Evolutionary conservation across 2,329 filamentous ascomycete species (phyloP).

Genomic region (Beauveria medogensis): DNA sequence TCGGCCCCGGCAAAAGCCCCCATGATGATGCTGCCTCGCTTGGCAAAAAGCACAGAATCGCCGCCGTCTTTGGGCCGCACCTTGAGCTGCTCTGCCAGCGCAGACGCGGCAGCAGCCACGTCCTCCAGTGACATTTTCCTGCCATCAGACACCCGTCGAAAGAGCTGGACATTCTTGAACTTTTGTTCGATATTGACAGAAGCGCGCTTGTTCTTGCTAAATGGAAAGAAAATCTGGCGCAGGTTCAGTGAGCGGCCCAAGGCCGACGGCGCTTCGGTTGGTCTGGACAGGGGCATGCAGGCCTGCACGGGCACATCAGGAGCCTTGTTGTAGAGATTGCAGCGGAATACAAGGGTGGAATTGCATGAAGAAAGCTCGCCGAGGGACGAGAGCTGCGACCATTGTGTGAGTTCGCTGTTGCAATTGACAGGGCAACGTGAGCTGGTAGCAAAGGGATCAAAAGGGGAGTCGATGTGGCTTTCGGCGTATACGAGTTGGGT

Average conservation of each 20-base stretch:
- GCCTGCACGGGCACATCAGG: not conserved
- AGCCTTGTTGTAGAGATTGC: not conserved
- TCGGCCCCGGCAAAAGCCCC: not conserved
- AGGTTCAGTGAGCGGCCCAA: not conserved
- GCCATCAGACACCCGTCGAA: not conserved
- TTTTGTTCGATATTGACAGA: not conserved
- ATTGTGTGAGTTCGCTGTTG: not conserved
- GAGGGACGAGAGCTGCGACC: not conserved
- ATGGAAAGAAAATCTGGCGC: not conserved
- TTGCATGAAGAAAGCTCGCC: not conserved
- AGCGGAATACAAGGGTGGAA: not conserved
- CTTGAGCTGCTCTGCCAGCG: not conserved
- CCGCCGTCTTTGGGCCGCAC: not conserved
- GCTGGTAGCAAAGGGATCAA: not conserved
- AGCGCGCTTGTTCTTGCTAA: not conserved
- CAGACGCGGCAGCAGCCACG: not conserved
- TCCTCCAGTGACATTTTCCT: not conserved
- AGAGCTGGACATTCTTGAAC: not conserved
- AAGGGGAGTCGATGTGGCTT: not conserved
- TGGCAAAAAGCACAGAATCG: not conserved
- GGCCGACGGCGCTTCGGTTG: not conserved
- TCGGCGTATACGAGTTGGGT: not conserved
- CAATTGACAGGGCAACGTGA: not conserved
- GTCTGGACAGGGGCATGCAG: not conserved
- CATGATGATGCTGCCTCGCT: not conserved